Conservation (phyloP, 202 grass and related monocot genomes). For the Panicum virgatum region DNA sequence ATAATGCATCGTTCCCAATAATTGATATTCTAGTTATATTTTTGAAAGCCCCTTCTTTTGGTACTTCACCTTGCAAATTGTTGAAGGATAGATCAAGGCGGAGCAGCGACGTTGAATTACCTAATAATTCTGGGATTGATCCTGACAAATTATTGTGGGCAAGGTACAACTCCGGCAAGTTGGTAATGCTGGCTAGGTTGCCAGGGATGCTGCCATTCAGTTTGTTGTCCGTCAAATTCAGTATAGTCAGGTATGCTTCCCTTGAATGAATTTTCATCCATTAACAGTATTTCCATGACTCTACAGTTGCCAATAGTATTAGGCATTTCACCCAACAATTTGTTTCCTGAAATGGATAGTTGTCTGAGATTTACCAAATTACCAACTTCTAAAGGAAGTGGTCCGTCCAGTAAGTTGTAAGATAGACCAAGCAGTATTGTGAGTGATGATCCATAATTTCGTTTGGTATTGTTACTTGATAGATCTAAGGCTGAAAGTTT, state of each 20-base stretch:
- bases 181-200: not conserved
- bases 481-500: constrained; percentile 20
- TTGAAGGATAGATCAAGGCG: no score
- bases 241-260: constrained; percentile 26
- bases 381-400: constrained; percentile 28
- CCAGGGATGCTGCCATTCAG: constrained; percentile 13
- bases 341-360: not conserved
- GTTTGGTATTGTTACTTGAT: not conserved
- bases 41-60: not conserved
- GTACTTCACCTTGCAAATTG: constrained; percentile 2
- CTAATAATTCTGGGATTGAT: no score
- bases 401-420: not conserved
- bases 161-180: no score
- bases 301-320: not conserved
- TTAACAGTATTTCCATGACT: constrained; percentile 24
- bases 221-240: constrained; percentile 32
- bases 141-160: no score
- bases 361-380: constrained; percentile 16
- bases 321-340: constrained; percentile 20
- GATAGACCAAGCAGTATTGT: not conserved
- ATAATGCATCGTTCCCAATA: no score
- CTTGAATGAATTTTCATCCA: constrained; percentile 18
- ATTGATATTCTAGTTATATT: not conserved
- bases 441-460: constrained; percentile 24
- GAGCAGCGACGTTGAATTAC: no score